Base-by-base conservation (phyloP, 2,329 filamentous ascomycete species). In the Cladosporium sp. region DNA sequence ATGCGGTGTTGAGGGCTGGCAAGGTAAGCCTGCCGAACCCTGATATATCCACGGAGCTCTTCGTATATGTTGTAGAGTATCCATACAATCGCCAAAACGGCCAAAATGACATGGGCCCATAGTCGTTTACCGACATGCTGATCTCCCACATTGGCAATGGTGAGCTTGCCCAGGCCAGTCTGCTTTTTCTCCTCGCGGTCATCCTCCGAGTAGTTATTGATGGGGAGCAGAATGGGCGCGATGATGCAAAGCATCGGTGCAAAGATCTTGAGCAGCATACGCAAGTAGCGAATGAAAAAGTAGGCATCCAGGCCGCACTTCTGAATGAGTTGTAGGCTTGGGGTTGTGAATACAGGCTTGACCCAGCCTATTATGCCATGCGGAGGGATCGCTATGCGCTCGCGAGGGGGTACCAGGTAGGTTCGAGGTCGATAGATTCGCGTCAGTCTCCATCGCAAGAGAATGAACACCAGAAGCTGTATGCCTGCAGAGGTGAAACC, bases 301-400 rank as follows among this genome's bases (percentile, higher is more conserved):
- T 95, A 98, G 62, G 92, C 90, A 66, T 98, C 93, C 8, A 98
- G 79, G 15, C 93, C 93, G 59, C 92, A 96, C 69, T 96, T 95
- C 47, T 92, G 85, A 61, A 98, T 95, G 58, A 98, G 82, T 59
- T 95, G 88, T 11, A 88, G 88, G 79, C 74, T 82, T 67, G 72
- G 88, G 72, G 72, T 83, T 67, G 72, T 87, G 76, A 76, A 95
- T 56, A 73, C 75, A 3, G 78, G 76, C 12, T 65, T 62, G 42
- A 79, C 67, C 79, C 78, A 82, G 59, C 65, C 68, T 51, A 75
- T 72, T 20, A 78, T 73, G 65, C 68, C 78, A 64, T 59, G 70
- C 0, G 86, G 86, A 2, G 88, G 87, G 1, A 86, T 74, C n/a
- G 84, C 78, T 7, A 88, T 90, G 59, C 89, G 82, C 71, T 95